A percentile compares a stretch with the other conserved stretches of the same genome.
These are phyloP conservation scores for Theileria luwenshuni DNA, from an alignment of 169 alveolate genomes.

Conservation along the genomic window DNA sequence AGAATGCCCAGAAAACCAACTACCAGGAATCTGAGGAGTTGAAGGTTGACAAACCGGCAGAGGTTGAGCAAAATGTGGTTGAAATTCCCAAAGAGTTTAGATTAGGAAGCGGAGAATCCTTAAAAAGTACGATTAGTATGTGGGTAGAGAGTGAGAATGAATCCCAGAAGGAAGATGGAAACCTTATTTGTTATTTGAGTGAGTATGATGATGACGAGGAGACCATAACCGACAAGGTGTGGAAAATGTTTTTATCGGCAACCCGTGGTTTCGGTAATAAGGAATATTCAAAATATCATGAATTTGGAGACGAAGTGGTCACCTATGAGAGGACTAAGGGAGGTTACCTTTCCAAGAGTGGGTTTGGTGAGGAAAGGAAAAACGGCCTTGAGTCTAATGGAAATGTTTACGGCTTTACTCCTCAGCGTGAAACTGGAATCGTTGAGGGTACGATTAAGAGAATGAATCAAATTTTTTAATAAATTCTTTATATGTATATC, in stretches of 20 bases:
- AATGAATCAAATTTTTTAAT: constrained; percentile 1
- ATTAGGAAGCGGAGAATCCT: constrained; percentile 8
- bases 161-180: background rate
- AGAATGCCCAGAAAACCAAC: constrained; percentile 3
- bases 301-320: background rate
- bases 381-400: constrained; percentile 3
- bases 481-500: background rate
- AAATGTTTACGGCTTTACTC: constrained; percentile 4
- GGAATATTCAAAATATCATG: too few species aligned
- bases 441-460: constrained; percentile 27
- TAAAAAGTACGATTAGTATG: constrained; percentile 2
- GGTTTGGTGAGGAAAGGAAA: background rate
- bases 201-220: constrained; percentile 26
- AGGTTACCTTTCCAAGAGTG: background rate
- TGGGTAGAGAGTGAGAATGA: background rate
- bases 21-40: constrained; percentile 2
- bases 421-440: constrained; percentile 12
- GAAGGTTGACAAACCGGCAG: background rate
- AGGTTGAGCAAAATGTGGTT: too few species aligned
- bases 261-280: background rate
- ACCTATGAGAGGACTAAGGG: background rate
- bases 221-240: background rate
- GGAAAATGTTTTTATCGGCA: constrained; percentile 19
- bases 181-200: constrained; percentile 15
- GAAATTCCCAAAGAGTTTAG: constrained; percentile 1